phyloP scores from a whole-genome alignment of 2,329 filamentous ascomycete genomes.

The Fusarium mexicanum region DNA sequence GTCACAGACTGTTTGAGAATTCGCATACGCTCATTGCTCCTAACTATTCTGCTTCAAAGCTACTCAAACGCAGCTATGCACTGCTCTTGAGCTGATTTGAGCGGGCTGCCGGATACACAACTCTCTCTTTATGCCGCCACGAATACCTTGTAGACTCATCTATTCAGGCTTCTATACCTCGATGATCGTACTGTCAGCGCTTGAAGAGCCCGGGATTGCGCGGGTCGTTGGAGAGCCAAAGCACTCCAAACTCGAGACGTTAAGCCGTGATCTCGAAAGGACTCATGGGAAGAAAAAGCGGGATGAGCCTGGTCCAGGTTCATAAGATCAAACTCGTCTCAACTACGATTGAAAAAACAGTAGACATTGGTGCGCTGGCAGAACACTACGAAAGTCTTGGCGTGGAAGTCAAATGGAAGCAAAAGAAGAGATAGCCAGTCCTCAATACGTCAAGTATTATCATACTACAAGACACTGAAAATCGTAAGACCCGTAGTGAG shows the following conservation, averaged over 20 bases:
- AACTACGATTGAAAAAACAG: background rate
- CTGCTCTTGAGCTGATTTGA: no score
- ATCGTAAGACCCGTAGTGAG: no score
- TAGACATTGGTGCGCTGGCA: background rate
- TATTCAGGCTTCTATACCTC: rapidly evolving
- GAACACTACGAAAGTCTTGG: background rate
- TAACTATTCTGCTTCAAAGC: rapidly evolving
- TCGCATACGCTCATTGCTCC: background rate
- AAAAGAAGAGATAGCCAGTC: no score
- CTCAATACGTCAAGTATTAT: no score
- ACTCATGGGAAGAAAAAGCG: background rate
- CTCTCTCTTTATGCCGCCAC: no score
- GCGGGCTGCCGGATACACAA: rapidly evolving
- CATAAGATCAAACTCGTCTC: background rate
- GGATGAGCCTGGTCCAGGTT: no score
- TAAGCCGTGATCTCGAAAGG: background rate
- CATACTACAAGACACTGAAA: no score
- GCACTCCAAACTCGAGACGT: background rate
- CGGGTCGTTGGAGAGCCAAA: background rate
- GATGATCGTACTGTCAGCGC: background rate
- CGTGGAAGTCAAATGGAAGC: background rate
- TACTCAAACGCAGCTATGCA: rapidly evolving
- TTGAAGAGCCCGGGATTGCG: background rate
- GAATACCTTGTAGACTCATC: rapidly evolving
- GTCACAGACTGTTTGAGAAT: no score